phyloP scores from a whole-genome alignment of 805 yeast species.

The Schwanniomyces vanrijiae region DNA sequence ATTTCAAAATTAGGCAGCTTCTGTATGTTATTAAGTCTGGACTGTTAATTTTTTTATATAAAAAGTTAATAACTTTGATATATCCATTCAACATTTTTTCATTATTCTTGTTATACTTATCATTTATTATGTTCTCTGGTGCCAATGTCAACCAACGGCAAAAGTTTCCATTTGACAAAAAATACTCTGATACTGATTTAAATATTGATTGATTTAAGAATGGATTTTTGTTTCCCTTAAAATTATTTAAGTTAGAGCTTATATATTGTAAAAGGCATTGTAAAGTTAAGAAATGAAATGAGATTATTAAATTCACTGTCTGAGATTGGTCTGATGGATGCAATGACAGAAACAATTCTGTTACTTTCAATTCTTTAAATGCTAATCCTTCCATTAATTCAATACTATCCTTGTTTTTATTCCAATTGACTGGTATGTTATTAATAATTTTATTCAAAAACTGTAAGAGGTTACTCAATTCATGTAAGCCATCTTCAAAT shows the following conservation, averaged over 20 bases:
- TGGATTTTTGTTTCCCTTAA: constrained; percentile 5
- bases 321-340: background rate
- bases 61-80: constrained; percentile 16
- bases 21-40: constrained; percentile 4
- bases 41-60: constrained; percentile 8
- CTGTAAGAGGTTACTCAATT: constrained; percentile 12
- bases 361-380: background rate
- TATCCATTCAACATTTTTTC: constrained; percentile 26
- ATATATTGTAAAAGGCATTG: constrained; percentile 25
- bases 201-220: constrained; percentile 10
- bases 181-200: constrained; percentile 13
- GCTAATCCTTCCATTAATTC: background rate
- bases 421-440: constrained; percentile 1
- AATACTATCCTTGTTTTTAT: background rate
- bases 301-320: constrained; percentile 15
- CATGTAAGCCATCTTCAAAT: constrained; percentile 11
- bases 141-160: constrained; percentile 20
- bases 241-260: constrained; percentile 14
- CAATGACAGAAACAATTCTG: background rate
- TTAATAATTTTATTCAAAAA: constrained; percentile 10
- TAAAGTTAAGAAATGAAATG: constrained; percentile 28
- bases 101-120: constrained; percentile 19
- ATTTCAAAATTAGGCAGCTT: constrained; percentile 11
- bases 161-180: constrained; percentile 17
- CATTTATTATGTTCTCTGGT: constrained; percentile 4